These are phyloP conservation scores for Leishmania tropica DNA, from an alignment of 208 protist genomes.

Conservation along the genomic window DNA sequence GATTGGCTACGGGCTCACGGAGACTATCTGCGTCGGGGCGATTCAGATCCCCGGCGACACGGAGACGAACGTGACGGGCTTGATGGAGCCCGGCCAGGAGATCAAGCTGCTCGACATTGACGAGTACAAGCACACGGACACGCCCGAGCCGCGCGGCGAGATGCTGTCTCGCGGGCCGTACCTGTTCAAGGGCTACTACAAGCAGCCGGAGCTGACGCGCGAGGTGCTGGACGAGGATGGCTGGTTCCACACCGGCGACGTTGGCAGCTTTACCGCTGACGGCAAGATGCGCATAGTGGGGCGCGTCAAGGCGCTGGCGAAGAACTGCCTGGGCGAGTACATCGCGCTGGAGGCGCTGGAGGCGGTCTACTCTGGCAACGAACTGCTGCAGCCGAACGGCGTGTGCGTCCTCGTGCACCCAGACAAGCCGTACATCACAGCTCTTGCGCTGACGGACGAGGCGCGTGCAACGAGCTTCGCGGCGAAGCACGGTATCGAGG, in stretches of 20 bases:
- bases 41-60: conserved; percentile 70
- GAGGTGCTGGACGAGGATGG: conserved; percentile 87
- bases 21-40: conserved; percentile 80
- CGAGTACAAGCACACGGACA: conserved; percentile 83
- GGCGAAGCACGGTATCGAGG: conserved; percentile 39
- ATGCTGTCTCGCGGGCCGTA: conserved; percentile 78
- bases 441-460: conserved; percentile 60
- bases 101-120: conserved; percentile 93
- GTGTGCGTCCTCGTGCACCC: conserved; percentile 85
- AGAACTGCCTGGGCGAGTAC: conserved; percentile 94
- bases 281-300: conserved; percentile 86
- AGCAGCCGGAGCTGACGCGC: conserved; percentile 84
- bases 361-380: conserved; percentile 65
- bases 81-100: conserved; percentile 73
- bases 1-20: conserved; percentile 91
- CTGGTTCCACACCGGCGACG: conserved; percentile 93
- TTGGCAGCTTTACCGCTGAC: conserved; percentile 60
- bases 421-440: conserved; percentile 70
- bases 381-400: conserved; percentile 67
- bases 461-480: conserved; percentile 52
- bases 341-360: conserved; percentile 87
- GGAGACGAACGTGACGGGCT: conserved; percentile 57
- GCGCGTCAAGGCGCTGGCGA: conserved; percentile 92
- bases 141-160: conserved; percentile 77
- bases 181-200: conserved; percentile 93